Evolutionary conservation across 305 asterid species (phyloP), one percentile per base, ranked within the genome.

Genomic region (Solanum hybrid): DNA sequence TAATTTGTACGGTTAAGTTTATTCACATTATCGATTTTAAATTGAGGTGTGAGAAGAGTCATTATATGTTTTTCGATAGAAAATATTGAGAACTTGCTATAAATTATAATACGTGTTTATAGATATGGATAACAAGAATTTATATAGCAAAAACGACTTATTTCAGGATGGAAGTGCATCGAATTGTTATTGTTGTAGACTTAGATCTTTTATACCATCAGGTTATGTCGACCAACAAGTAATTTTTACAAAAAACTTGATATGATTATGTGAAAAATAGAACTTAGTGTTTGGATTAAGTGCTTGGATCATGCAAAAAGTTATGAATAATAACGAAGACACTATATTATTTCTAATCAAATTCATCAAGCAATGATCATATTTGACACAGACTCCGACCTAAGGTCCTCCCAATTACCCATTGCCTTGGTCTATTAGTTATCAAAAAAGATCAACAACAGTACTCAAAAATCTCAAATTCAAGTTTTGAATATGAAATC

Each of bases 21-120:
- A 26, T 71, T 71, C 4, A 71, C 8, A 5, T 26, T 71, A 71
- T 26, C 0, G 0, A 72, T 72, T 71, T 71, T 5, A 72, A 12
- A 27, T 72, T 72, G 2, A 0, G 0, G 8, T 71, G 2, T 11
- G 6, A 10, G 3, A 69, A 24, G 15, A 71, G 1, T 71, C 4
- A 0, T 71, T 26, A 26, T 71, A 71, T 0, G 24, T 56, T 56
- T 56, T 56, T 56, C 2, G 4, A 56, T 17, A 56, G 69, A 56
- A 56, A 1, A 0, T 19, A 56, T 56, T 0, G 10, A 2, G 0
- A 56, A 51, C 64, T 2, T 15, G 64, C 4, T 51, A 51, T 5
- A 4, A 5, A 45, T 40, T 40, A 40, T 51, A 51, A 51, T 51
- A 15, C 0, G 13, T 64, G 12, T 64, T 64, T 3, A 64, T 64